Evolutionary conservation across 768 basidiomycete genomes (phyloP).

Genomic region (Psilocybe sp.): DNA sequence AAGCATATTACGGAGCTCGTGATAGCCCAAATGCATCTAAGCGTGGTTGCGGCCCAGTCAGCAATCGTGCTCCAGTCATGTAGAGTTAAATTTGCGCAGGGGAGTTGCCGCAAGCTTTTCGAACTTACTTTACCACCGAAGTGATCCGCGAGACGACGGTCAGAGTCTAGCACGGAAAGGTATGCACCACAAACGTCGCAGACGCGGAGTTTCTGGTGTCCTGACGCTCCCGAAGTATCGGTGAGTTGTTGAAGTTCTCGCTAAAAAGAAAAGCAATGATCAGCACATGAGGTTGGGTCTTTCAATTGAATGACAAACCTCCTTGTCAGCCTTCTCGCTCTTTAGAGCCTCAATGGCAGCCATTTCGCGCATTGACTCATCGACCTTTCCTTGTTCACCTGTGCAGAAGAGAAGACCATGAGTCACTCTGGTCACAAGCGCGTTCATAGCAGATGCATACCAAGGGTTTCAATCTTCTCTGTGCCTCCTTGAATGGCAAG

Average conservation of each 20-base stretch:
- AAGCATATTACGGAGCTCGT: conserved; percentile 94
- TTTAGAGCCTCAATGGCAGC: conserved; percentile 97
- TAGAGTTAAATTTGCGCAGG: conserved; percentile 21
- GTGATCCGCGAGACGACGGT: conserved; percentile 97
- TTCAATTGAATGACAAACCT: conserved; percentile 49
- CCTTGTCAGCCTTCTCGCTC: conserved; percentile 93
- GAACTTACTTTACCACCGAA: conserved; percentile 94
- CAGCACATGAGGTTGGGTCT: conserved; percentile 7
- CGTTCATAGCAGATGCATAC: conserved; percentile 35
- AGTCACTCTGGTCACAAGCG: conserved; percentile 7
- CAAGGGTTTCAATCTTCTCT: conserved; percentile 94
- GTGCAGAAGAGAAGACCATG: conserved; percentile 13
- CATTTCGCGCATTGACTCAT: conserved; percentile 98
- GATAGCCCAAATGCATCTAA: conserved; percentile 99
- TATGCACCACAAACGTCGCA: conserved; percentile 99
- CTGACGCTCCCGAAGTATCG: conserved; percentile 97
- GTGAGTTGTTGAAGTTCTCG: conserved; percentile 94
- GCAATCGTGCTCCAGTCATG: conserved; percentile 11
- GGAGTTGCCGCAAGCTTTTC: conserved; percentile 10
- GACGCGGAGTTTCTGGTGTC: conserved; percentile 99
- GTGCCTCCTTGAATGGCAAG: conserved; percentile 98
- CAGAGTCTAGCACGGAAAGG: conserved; percentile 95
- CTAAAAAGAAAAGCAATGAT: conserved; percentile 33
- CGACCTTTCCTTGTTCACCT: conserved; percentile 99
- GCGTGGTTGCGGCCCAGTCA: conserved; percentile 13